Evolutionary conservation across 345 rosid species (phyloP).

Genomic region (Litchi chinensis): DNA sequence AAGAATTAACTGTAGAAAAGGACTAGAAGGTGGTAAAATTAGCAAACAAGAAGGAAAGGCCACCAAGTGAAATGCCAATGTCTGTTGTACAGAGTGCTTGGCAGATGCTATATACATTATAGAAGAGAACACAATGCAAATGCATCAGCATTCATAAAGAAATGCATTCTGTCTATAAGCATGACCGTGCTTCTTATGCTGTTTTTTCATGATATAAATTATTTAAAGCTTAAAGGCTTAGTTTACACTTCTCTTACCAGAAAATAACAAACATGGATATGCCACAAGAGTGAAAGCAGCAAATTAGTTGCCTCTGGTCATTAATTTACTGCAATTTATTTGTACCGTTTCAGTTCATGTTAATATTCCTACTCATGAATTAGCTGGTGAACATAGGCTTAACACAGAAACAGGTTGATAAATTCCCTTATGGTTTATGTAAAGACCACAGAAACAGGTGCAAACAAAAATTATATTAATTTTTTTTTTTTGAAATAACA

Average conservation of each 20-base stretch:
- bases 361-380: background rate
- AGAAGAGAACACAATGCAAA: slow-evolving; percentile 1
- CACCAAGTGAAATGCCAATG: background rate
- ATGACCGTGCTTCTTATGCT: slow-evolving; percentile 1
- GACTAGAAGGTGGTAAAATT: background rate
- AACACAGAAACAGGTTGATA: background rate
- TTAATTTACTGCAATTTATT: background rate
- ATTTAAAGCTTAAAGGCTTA: background rate
- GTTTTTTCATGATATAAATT: background rate
- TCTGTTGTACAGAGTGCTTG: background rate
- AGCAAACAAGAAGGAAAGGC: background rate
- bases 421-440: background rate
- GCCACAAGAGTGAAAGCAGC: background rate
- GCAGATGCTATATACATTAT: background rate
- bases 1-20: background rate
- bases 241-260: background rate
- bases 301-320: background rate
- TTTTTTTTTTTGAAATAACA: too few species aligned
- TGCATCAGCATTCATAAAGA: background rate
- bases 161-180: background rate
- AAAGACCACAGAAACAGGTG: background rate
- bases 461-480: background rate
- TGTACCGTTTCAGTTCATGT: background rate
- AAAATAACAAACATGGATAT: background rate
- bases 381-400: background rate